Evolutionary conservation across 192 early-diverging fungal genomes (phyloP).

Genomic region (Backusella luteola): DNA sequence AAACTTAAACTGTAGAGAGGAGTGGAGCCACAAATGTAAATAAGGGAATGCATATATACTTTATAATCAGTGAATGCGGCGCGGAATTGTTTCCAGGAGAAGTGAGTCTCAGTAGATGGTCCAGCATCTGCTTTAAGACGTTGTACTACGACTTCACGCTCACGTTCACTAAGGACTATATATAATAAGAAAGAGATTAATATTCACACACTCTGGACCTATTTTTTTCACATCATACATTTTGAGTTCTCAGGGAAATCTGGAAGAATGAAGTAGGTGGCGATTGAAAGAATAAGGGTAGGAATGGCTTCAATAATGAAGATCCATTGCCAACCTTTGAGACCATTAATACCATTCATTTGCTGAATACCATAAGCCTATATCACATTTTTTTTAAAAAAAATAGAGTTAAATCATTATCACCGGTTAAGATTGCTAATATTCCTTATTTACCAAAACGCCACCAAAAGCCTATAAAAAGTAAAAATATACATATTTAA

Average conservation of each 20-base stretch:
- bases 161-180: slow-evolving; percentile 37
- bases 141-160: slow-evolving; percentile 41
- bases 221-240: slow-evolving; percentile 25
- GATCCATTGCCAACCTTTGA: slow-evolving; percentile 71
- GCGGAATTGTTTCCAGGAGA: slow-evolving; percentile 51
- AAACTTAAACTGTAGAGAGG: slow-evolving; percentile 64
- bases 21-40: slow-evolving; percentile 64
- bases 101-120: slow-evolving; percentile 42
- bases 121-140: slow-evolving; percentile 51
- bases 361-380: slow-evolving; percentile 59
- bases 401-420: not conserved
- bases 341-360: slow-evolving; percentile 51
- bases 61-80: slow-evolving; percentile 49
- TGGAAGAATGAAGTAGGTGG: slow-evolving; percentile 48
- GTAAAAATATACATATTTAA: not conserved
- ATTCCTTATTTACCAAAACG: slow-evolving; percentile 36
- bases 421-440: not conserved
- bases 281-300: slow-evolving; percentile 53
- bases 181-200: not conserved
- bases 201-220: not conserved
- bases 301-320: slow-evolving; percentile 74
- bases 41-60: slow-evolving; percentile 46
- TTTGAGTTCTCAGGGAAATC: slow-evolving; percentile 48
- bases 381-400: not conserved
- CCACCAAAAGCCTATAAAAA: slow-evolving; percentile 53